phyloP scores from a whole-genome alignment of 1,284 basidiomycete species.

The Rhodofomes roseus region DNA sequence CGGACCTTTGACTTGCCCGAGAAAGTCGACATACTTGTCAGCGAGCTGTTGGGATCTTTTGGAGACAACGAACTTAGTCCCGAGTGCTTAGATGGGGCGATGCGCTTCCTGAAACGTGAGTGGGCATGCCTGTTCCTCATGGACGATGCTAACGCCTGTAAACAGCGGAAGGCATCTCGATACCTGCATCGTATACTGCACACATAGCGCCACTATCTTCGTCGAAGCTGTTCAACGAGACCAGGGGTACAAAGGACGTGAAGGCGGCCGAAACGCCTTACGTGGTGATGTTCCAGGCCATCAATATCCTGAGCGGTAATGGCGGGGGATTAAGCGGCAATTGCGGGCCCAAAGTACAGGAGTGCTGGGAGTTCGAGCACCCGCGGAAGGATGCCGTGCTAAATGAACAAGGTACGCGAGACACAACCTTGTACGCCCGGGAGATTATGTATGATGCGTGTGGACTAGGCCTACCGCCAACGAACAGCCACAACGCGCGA shows the following conservation, averaged over 20 bases:
- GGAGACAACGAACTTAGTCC: constrained; percentile 99
- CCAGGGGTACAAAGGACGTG: constrained; percentile 56
- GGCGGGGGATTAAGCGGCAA: constrained; percentile 54
- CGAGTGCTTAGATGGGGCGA: constrained; percentile 95
- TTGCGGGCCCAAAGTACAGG: constrained; percentile 84
- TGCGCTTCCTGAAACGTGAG: constrained; percentile 86
- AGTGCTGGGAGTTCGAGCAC: constrained; percentile 98
- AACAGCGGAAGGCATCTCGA: constrained; percentile 87
- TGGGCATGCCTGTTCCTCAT: constrained; percentile 8
- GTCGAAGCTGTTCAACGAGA: constrained; percentile 87
- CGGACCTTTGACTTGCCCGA: constrained; percentile 77
- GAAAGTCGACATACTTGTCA: constrained; percentile 90
- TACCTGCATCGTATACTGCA: constrained; percentile 94
- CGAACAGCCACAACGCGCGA: constrained; percentile 86
- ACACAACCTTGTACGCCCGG: neutral
- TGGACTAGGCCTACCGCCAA: constrained; percentile 67
- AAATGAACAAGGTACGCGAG: constrained; percentile 57
- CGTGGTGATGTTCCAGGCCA: constrained; percentile 96
- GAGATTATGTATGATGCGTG: constrained; percentile 1
- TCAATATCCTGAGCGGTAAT: constrained; percentile 82
- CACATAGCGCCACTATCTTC: constrained; percentile 93
- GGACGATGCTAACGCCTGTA: neutral
- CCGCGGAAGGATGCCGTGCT: constrained; percentile 77
- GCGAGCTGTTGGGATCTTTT: constrained; percentile 95
- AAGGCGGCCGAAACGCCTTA: constrained; percentile 89